These are phyloP conservation scores for Colletotrichum musicola DNA, from an alignment of 2,329 filamentous ascomycete genomes.

Conservation along the genomic window DNA sequence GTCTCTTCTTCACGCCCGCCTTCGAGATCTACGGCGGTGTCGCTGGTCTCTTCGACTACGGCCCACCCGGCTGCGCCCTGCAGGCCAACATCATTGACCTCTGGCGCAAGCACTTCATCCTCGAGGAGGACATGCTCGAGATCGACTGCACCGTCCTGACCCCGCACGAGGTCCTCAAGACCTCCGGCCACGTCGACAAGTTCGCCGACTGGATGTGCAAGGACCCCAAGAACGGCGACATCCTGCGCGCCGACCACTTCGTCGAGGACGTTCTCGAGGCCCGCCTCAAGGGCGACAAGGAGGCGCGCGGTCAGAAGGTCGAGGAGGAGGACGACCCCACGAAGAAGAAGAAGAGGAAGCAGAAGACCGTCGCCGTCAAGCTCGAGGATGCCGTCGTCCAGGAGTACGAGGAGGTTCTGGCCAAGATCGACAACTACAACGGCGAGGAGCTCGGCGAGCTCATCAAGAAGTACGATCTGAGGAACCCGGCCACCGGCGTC, in stretches of 20 bases:
- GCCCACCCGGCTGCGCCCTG: constrained; percentile 86
- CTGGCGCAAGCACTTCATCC: constrained; percentile 94
- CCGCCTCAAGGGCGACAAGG: constrained; percentile 89
- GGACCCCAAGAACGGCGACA: constrained; percentile 97
- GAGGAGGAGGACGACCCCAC: constrained; percentile 76
- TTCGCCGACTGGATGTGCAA: constrained; percentile 99
- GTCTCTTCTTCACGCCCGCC: constrained; percentile 93
- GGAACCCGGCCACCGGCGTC: constrained; percentile 84
- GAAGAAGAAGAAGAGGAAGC: constrained; percentile 91
- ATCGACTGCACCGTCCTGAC: constrained; percentile 95
- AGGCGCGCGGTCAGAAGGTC: constrained; percentile 86
- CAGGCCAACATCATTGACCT: constrained; percentile 89
- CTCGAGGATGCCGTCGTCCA: constrained; percentile 87
- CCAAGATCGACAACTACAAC: constrained; percentile 95
- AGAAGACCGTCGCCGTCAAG: constrained; percentile 82
- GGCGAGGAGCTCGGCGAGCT: constrained; percentile 87
- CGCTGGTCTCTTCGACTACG: constrained; percentile 92
- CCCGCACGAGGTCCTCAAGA: constrained; percentile 93
- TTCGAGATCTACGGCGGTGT: constrained; percentile 97
- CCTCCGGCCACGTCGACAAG: constrained; percentile 95
- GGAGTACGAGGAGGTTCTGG: constrained; percentile 92
- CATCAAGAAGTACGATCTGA: constrained; percentile 92
- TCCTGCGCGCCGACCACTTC: constrained; percentile 94
- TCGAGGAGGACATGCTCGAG: constrained; percentile 95
- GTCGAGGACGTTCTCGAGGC: constrained; percentile 94